Percentiles rank a stretch among this genome's conserved stretches.
Evolutionary conservation across 371 early-diverging fungal species (phyloP).

Genomic region (Circinella umbellata): DNA sequence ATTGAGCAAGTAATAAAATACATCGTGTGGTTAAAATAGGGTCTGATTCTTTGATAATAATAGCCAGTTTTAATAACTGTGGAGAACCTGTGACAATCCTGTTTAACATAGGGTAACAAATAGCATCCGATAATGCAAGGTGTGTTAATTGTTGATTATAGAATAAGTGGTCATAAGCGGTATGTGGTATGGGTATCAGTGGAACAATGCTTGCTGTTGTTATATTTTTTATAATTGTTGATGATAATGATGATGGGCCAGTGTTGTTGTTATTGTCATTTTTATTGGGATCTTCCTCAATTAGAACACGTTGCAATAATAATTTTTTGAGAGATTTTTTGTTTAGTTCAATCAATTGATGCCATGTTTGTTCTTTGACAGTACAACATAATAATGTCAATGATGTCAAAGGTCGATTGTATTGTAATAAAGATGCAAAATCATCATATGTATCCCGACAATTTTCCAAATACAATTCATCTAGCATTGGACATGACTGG

Average conservation of each 20-base stretch:
- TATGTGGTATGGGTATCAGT: slow-evolving; percentile 24
- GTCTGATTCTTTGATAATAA: slow-evolving; percentile 40
- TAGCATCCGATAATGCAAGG: slow-evolving; percentile 42
- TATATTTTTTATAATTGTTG: slow-evolving; percentile 11
- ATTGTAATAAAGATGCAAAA: slow-evolving; percentile 34
- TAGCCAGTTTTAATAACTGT: slow-evolving; percentile 37
- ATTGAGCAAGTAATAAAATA: slow-evolving; percentile 21
- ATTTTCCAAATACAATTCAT: slow-evolving; percentile 44
- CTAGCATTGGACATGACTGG: slow-evolving; percentile 38
- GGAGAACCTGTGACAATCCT: slow-evolving; percentile 34
- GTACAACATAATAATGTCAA: slow-evolving; percentile 45
- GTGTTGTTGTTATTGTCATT: not conserved
- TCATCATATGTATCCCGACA: slow-evolving; percentile 55
- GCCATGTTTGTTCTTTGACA: slow-evolving; percentile 36
- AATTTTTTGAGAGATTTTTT: slow-evolving; percentile 22
- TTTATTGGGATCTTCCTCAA: slow-evolving; percentile 24
- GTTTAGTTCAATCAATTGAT: slow-evolving; percentile 19
- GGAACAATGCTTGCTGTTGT: slow-evolving; percentile 20
- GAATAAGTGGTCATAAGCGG: slow-evolving; percentile 21
- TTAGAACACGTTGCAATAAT: slow-evolving; percentile 37
- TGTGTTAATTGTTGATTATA: slow-evolving; percentile 27
- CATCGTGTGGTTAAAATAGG: slow-evolving; percentile 26
- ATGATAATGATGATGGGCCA: too few species aligned
- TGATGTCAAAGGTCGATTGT: slow-evolving; percentile 29
- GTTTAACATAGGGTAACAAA: slow-evolving; percentile 26